Base-by-base conservation (phyloP, 768 basidiomycete genomes). In the Phaeotremella fagi region DNA sequence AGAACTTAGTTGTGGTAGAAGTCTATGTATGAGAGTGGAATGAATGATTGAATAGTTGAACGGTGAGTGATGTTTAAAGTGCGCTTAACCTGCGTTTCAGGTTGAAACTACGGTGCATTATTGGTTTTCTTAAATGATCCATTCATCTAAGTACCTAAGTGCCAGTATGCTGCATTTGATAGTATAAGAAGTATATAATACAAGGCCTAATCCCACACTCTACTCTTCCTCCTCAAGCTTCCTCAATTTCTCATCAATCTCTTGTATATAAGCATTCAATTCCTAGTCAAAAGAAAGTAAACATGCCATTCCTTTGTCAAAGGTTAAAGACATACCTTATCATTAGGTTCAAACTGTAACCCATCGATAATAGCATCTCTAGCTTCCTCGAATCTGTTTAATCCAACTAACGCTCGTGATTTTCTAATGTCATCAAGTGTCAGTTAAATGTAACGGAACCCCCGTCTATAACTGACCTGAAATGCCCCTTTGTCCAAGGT, bases 401-500 rank as follows among this genome's bases (percentile, higher is more conserved):
- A 78, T 20, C 82, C 89, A 1, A 87, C 77, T 37, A 99, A 77
- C 0, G 94, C 90, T 70, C 89, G 90, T 1, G 89, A 87, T 70
- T 87, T 91, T 54, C 72, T 74, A 22, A 25, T 3, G 3, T 29
- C 11, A n/a, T 23, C 24, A 37, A 12, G 50, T 27, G 28, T 45
- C n/a, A n/a, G n/a, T n/a, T n/a, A n/a, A n/a, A n/a, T n/a, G n/a
- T n/a, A n/a, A n/a, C n/a, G n/a, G n/a, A n/a, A n/a, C n/a, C n/a
- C n/a, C n/a, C n/a, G n/a, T n/a, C n/a, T n/a, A 52, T 14, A 37
- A 57, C 68, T 46, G 44, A 62, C 64, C 95, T 81, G 79, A 95
- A 95, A 74, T 97, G 88, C 0, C 91, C 95, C 70, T 98, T 99
- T 64, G 87, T 82, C 92, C 94, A 98, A 41, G 83, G 84, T 51